A percentile compares a stretch with the other conserved stretches of the same genome.
phyloP scores from a whole-genome alignment of 352 stramenopile genomes.

The Globisporangium echinulatum region DNA sequence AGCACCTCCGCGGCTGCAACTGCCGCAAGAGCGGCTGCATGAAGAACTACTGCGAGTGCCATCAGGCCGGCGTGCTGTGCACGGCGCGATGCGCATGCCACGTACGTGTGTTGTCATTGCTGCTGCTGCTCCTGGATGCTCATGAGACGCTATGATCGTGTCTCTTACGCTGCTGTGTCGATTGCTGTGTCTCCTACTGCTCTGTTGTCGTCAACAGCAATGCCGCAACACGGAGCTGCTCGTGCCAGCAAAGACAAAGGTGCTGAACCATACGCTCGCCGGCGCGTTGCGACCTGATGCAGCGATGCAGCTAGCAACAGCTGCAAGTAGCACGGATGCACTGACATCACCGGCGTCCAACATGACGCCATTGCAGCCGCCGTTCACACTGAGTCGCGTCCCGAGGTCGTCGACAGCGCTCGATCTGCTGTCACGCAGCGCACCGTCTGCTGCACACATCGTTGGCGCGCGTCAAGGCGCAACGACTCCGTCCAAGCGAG shows the following conservation, averaged over 20 bases:
- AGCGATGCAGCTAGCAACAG: too few species aligned
- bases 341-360: too few species aligned
- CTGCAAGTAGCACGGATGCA: too few species aligned
- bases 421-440: slow-evolving; percentile 54
- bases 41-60: slow-evolving; percentile 98
- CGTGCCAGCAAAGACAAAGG: slow-evolving; percentile 64
- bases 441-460: slow-evolving; percentile 20
- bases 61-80: slow-evolving; percentile 85
- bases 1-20: slow-evolving; percentile 93
- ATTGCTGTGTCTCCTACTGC: slow-evolving; percentile 1
- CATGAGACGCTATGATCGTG: too few species aligned
- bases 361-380: background rate
- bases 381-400: slow-evolving; percentile 4
- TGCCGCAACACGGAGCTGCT: slow-evolving; percentile 69
- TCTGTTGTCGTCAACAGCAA: slow-evolving; percentile 16
- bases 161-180: background rate
- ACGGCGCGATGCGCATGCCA: slow-evolving; percentile 79
- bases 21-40: slow-evolving; percentile 94
- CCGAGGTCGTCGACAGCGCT: slow-evolving; percentile 19
- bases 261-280: slow-evolving; percentile 29
- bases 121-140: background rate
- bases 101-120: slow-evolving; percentile 12
- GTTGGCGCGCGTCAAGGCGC: slow-evolving; percentile 1
- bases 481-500: slow-evolving; percentile 23
- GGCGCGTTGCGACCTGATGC: slow-evolving; percentile 1